phyloP scores from a whole-genome alignment of 2,329 filamentous ascomycete genomes.

The Xylariales sp. region DNA sequence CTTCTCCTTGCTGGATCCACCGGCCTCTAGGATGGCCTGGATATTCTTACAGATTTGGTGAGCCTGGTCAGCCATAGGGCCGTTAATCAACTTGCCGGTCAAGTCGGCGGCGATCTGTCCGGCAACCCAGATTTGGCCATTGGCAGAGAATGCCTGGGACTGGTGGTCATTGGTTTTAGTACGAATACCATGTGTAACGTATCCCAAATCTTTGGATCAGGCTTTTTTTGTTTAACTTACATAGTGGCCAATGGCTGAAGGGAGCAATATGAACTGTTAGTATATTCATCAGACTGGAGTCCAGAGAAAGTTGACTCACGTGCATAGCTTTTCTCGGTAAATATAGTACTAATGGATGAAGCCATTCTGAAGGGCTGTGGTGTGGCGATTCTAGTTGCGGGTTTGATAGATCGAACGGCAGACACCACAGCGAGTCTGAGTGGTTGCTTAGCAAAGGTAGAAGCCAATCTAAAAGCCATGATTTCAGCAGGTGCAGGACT shows the following conservation, averaged over 20 bases:
- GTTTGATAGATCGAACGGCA: too few relatives aligned
- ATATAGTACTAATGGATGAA: not conserved
- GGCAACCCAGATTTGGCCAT: constrained; percentile 1
- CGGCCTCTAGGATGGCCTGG: not conserved
- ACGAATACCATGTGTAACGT: too few relatives aligned
- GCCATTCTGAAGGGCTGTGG: not conserved
- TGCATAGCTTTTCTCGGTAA: constrained; percentile 1
- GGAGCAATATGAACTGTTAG: not conserved
- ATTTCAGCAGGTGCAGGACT: too few relatives aligned
- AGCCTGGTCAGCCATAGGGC: constrained; percentile 1
- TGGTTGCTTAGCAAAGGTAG: too few relatives aligned
- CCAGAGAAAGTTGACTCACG: not conserved
- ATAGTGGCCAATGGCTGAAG: constrained; percentile 1
- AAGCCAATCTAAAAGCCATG: too few relatives aligned
- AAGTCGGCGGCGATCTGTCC: constrained; percentile 1
- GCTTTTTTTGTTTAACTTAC: not conserved
- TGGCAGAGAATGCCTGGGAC: constrained; percentile 2
- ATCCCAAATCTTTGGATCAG: not conserved
- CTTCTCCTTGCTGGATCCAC: not conserved
- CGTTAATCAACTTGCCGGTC: not conserved
- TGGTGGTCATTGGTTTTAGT: too few relatives aligned
- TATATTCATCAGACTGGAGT: not conserved
- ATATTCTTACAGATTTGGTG: constrained; percentile 2
- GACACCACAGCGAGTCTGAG: too few relatives aligned
- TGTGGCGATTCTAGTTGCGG: too few relatives aligned